phyloP scores from a whole-genome alignment of 148 eudicot species.

The Rhododendron mucronatum region DNA sequence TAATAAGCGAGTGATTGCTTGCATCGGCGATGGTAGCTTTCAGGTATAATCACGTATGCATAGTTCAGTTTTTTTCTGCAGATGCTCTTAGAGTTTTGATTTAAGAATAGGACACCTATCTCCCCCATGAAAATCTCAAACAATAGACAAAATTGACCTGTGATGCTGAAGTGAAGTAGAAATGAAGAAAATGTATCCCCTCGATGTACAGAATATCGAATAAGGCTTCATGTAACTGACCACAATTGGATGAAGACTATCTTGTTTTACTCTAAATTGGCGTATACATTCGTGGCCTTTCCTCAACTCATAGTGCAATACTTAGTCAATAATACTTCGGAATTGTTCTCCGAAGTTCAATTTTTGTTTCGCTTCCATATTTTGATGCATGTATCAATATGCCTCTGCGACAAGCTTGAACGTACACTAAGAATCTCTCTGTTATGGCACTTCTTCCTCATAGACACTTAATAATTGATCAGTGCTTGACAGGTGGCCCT shows the following conservation, averaged over 20 bases:
- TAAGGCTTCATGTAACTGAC: neutral
- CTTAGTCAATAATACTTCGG: too few species aligned
- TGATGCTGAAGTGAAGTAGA: too few species aligned
- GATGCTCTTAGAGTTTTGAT: neutral
- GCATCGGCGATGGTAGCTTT: constrained; percentile 97
- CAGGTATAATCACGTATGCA: constrained; percentile 45
- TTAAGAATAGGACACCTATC: neutral
- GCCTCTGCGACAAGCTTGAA: neutral
- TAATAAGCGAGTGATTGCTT: constrained; percentile 75
- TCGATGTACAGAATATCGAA: neutral
- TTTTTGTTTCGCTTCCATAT: neutral
- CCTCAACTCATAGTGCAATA: too few species aligned
- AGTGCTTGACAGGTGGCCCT: constrained; percentile 51
- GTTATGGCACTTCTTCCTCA: neutral
- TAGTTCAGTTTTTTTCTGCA: neutral
- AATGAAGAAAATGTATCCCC: too few species aligned
- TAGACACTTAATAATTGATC: neutral
- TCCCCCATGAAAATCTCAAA: too few species aligned
- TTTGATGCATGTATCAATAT: neutral
- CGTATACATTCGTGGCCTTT: too few species aligned
- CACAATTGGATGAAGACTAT: neutral
- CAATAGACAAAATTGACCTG: too few species aligned
- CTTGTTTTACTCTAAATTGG: too few species aligned
- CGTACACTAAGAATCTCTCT: neutral
- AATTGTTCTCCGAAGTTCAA: neutral